Percentiles rank a stretch among this genome's conserved stretches.
These are phyloP conservation scores for Zygnema cylindricum DNA, from an alignment of 139 green algal species.

Conservation along the genomic window DNA sequence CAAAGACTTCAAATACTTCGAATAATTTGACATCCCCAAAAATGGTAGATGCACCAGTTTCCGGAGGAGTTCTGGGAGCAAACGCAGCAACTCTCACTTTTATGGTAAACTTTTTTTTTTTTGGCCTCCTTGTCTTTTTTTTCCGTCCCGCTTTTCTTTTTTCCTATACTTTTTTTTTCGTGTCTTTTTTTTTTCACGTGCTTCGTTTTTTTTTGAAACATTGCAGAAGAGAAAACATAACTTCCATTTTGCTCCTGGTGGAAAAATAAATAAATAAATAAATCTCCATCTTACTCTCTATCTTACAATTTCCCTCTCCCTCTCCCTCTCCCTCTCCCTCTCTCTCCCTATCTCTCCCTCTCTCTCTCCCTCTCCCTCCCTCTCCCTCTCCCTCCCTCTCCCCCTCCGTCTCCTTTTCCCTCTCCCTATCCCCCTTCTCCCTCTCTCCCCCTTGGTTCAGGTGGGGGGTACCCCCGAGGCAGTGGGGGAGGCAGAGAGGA, in stretches of 20 bases:
- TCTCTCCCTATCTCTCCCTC: neutral
- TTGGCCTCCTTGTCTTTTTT: neutral
- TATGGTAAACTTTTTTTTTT: slow-evolving; percentile 68
- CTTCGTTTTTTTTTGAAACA: no score
- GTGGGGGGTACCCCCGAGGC: slow-evolving; percentile 67
- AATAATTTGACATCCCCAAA: neutral
- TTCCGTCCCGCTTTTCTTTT: neutral
- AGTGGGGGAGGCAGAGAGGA: slow-evolving; percentile 60
- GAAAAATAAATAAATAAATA: no score
- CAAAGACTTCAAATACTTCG: no score
- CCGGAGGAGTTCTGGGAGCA: slow-evolving; percentile 72
- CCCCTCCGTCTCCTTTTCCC: neutral
- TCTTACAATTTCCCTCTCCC: neutral
- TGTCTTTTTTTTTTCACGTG: neutral
- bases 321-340: neutral
- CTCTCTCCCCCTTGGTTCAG: slow-evolving; percentile 19
- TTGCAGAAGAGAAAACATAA: no score
- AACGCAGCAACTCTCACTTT: slow-evolving; percentile 76
- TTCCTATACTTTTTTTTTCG: no score
- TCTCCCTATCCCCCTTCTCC: neutral
- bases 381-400: neutral
- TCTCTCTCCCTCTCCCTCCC: neutral
- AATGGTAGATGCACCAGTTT: slow-evolving; percentile 75
- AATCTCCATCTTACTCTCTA: neutral
- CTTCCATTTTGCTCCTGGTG: no score